These are phyloP conservation scores for Datura wrightii DNA, from an alignment of 257 asterid genomes.

Conservation along the genomic window DNA sequence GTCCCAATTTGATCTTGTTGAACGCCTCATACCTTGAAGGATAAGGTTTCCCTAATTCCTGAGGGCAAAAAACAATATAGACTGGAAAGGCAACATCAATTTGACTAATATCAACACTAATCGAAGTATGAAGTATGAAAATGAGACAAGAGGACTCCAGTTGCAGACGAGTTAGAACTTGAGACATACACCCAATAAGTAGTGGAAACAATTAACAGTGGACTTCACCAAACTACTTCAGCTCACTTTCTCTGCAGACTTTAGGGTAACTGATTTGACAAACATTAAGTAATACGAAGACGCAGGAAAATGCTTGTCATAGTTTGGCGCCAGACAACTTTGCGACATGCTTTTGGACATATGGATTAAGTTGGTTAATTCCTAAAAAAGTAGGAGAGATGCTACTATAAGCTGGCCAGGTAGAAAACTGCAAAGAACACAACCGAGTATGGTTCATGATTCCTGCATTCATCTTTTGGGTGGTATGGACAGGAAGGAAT, in stretches of 20 bases:
- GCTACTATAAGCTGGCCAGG: too few relatives aligned
- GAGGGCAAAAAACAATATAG: background rate
- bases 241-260: too few relatives aligned
- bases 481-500: background rate
- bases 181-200: background rate
- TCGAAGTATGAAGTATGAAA: background rate
- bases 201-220: background rate
- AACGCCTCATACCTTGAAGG: background rate
- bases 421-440: background rate
- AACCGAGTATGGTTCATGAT: background rate
- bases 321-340: background rate
- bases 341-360: too few relatives aligned
- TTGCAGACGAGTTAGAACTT: background rate
- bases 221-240: background rate
- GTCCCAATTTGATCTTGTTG: background rate
- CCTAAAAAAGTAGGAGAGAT: too few relatives aligned
- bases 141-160: background rate
- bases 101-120: too few relatives aligned
- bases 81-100: constrained; percentile 13
- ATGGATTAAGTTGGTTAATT: too few relatives aligned
- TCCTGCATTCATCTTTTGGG: background rate
- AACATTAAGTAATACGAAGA: background rate
- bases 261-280: background rate
- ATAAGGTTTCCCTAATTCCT: background rate
- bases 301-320: background rate